Conservation (phyloP, 345 rosid genomes). For the Eucalyptus paniculata region DNA sequence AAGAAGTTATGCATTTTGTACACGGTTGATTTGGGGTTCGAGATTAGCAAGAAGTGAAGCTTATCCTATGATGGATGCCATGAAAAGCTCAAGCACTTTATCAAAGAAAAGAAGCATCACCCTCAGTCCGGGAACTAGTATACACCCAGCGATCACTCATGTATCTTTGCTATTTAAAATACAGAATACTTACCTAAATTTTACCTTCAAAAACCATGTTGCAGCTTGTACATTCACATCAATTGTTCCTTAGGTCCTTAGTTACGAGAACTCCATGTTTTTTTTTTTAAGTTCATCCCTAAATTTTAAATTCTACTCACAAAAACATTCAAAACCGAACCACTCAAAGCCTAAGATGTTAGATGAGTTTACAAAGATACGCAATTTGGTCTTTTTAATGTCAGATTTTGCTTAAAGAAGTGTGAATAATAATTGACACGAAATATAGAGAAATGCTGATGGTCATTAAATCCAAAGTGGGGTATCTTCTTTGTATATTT, state of each 20-base stretch:
- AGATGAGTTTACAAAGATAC: neutral
- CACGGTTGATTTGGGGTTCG: neutral
- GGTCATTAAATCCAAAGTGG: neutral
- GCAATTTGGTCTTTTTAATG: neutral
- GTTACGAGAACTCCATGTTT: neutral
- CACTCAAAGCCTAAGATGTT: neutral
- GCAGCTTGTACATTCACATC: neutral
- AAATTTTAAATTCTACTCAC: neutral
- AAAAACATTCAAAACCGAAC: neutral
- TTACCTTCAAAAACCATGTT: neutral
- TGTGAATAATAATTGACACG: neutral
- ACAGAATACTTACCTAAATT: neutral
- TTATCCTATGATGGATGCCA: neutral
- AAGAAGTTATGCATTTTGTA: neutral
- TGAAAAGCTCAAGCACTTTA: neutral
- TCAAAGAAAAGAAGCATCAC: neutral
- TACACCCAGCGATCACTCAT: neutral
- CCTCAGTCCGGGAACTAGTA: neutral
- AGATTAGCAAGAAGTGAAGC: neutral
- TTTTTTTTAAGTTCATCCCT: neutral
- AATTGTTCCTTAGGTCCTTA: neutral
- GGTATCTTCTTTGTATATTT: neutral
- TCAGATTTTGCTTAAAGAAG: neutral
- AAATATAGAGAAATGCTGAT: neutral
- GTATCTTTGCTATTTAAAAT: neutral